A percentile compares a stretch with the other conserved stretches of the same genome.
phyloP scores from a whole-genome alignment of 768 basidiomycete species.

The Trametes cinnabarina region DNA sequence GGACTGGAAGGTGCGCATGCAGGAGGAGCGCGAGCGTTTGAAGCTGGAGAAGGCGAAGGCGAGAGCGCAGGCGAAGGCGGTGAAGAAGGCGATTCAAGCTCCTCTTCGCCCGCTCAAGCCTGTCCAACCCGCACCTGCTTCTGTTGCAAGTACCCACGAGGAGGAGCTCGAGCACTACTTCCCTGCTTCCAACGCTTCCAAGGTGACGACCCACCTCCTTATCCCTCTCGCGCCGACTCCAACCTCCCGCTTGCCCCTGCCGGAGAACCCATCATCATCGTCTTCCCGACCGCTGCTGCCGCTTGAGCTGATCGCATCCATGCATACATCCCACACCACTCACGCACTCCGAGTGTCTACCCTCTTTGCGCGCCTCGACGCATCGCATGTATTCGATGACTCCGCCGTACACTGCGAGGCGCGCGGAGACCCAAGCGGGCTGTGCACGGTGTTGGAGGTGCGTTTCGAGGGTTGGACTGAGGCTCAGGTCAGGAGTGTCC shows the following conservation, averaged over 20 bases:
- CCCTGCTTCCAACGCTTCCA: constrained; percentile 32
- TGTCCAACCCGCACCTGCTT: constrained; percentile 4
- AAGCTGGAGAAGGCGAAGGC: constrained; percentile 23
- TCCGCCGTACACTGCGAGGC: constrained; percentile 56
- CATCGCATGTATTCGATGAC: constrained; percentile 63
- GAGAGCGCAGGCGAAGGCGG: constrained; percentile 21
- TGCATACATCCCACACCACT: constrained; percentile 51
- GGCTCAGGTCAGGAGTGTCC: constrained; percentile 58
- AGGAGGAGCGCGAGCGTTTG: constrained; percentile 39
- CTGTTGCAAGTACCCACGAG: constrained; percentile 27
- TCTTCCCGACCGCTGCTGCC: constrained; percentile 46
- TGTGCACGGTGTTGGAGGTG: constrained; percentile 65
- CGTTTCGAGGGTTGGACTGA: constrained; percentile 75
- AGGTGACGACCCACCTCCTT: constrained; percentile 64
- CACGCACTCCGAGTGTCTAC: constrained; percentile 66
- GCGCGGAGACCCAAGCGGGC: constrained; percentile 54
- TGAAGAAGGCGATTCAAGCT: constrained; percentile 21
- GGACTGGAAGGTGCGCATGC: constrained; percentile 61
- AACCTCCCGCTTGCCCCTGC: constrained; percentile 60
- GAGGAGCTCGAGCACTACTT: constrained; percentile 65
- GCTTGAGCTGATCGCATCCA: constrained; percentile 45
- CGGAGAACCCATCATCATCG: constrained; percentile 26
- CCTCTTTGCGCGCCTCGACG: constrained; percentile 70
- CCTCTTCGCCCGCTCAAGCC: constrained; percentile 11
- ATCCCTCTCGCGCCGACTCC: constrained; percentile 79